These are phyloP conservation scores for Sporothrix mexicana DNA, from an alignment of 2,329 filamentous ascomycete genomes.

Conservation along the genomic window DNA sequence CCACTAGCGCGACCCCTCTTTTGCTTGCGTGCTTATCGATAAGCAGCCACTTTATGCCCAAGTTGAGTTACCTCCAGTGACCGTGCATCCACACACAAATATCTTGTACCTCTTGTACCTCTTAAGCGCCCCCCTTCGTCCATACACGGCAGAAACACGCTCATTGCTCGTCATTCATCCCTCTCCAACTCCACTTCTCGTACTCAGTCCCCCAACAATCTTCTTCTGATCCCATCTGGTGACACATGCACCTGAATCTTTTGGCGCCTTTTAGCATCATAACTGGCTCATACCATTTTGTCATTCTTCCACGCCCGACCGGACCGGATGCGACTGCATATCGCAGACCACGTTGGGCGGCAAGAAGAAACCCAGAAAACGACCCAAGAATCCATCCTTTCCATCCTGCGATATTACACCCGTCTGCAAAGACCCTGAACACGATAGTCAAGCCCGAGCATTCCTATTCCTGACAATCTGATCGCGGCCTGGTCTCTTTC, in stretches of 20 bases:
- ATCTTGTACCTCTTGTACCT: constrained; percentile 20
- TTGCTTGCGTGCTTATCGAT: background rate
- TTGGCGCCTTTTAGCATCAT: background rate
- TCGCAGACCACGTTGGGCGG: constrained; percentile 20
- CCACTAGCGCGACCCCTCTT: constrained; percentile 19
- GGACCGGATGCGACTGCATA: constrained; percentile 17
- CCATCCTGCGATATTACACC: constrained; percentile 5
- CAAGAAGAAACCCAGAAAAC: background rate
- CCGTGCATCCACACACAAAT: background rate
- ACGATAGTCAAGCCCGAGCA: background rate
- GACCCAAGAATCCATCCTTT: background rate
- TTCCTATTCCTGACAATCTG: background rate
- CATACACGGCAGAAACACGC: constrained; percentile 20
- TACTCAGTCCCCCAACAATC: background rate
- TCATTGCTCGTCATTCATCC: constrained; percentile 5
- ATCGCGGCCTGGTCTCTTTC: constrained; percentile 10
- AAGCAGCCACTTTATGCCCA: background rate
- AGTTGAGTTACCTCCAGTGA: background rate
- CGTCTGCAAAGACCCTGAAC: constrained; percentile 15
- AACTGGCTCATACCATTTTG: background rate
- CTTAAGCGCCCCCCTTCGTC: background rate
- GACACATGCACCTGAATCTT: constrained; percentile 11
- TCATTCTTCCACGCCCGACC: background rate
- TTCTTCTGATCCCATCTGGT: background rate
- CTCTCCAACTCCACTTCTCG: background rate